Base-by-base conservation (phyloP, 345 rosid species). In the Bretschneidera sinensis region DNA sequence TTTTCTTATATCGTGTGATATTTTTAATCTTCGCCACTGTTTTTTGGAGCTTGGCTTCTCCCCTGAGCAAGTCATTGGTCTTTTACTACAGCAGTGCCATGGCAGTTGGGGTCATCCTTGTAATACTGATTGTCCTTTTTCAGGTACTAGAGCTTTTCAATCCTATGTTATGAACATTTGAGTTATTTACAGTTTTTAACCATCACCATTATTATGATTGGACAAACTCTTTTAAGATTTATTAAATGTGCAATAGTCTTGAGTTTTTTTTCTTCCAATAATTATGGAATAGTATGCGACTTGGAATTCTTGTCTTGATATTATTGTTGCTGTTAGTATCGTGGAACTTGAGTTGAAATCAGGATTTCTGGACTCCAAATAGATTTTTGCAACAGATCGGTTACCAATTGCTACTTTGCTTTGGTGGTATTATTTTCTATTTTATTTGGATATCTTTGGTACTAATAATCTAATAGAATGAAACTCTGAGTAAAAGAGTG, bases 51-150 rank as follows among this genome's bases (percentile, higher is more conserved):
- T 76, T 76, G 58, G 92, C 97, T 59, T 74, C 94, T 39, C 24
- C 73, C 14, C 61, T 87, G 68, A 89, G 98, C 86, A 70, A 84
- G 64, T 92, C 98, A 17, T 67, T 92, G 63, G 80, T 70, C 6
- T 89, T 92, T 74, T 92, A 89, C 81, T 92, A 92, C 69, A 61
- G 90, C 75, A 81, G 98, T 71, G 94, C 97, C 34, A 92, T 92
- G 97, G 81, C 86, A 70, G 71, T 85, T 67, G 98, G 98, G 19
- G 68, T 89, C 70, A 70, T 92, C 78, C 98, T 92, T 73, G 96
- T 92, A 39, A 70, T 87, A 65, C 58, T 92, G 65, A 79, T 89
- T 57, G 83, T 92, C 43, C 90, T 92, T 58, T 92, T 89, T 71
- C 98, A 92, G 97, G 98, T 92, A 69, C 45, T 28, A 8, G 33